Conservation (phyloP, 345 rosid genomes). For the Populus simonii region DNA sequence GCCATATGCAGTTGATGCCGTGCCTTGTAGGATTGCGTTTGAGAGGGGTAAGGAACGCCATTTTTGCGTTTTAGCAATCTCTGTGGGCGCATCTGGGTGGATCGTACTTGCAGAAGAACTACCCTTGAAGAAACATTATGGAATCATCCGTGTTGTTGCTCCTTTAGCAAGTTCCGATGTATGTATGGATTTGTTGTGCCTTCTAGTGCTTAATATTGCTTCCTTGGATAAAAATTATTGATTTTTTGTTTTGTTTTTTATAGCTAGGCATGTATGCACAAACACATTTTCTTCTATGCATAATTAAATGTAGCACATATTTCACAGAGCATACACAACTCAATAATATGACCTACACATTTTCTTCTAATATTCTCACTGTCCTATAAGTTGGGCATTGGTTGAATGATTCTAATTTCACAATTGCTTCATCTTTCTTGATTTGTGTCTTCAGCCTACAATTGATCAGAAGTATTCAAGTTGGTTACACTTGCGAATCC, state of each 20-base stretch:
- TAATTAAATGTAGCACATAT: neutral
- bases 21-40: slow-evolving; percentile 90
- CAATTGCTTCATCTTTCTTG: slow-evolving; percentile 2
- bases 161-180: slow-evolving; percentile 86
- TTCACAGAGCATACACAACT: neutral
- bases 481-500: slow-evolving; percentile 90
- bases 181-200: slow-evolving; percentile 24
- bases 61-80: slow-evolving; percentile 64
- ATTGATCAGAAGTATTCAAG: slow-evolving; percentile 73
- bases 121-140: slow-evolving; percentile 56
- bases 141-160: slow-evolving; percentile 71
- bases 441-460: slow-evolving; percentile 51
- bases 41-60: slow-evolving; percentile 91
- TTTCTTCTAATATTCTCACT: neutral
- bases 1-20: slow-evolving; percentile 69
- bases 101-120: slow-evolving; percentile 74
- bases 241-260: neutral
- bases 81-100: slow-evolving; percentile 80
- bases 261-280: neutral
- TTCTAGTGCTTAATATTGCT: slow-evolving; percentile 1
- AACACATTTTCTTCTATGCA: neutral
- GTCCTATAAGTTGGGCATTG: neutral
- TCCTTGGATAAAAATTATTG: neutral
- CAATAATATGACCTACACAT: neutral
- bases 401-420: neutral